These are phyloP conservation scores for Microcyclosporella mali DNA, from an alignment of 2,329 filamentous ascomycete species.

Conservation along the genomic window DNA sequence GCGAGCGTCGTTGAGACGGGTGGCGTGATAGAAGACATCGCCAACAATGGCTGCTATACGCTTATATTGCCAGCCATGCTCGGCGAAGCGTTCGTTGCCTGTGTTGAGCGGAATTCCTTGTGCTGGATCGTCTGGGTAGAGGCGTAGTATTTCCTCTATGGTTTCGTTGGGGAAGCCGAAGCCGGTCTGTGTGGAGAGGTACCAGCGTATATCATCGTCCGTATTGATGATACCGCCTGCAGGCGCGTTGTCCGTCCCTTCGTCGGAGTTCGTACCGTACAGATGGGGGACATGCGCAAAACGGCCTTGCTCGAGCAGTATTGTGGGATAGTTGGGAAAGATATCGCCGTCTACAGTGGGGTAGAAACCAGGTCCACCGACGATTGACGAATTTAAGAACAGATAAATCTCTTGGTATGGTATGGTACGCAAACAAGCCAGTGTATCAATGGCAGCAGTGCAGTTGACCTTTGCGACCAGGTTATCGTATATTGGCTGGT, in stretches of 20 bases:
- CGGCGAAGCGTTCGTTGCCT: conserved; percentile 32
- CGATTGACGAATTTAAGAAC: conserved; percentile 18
- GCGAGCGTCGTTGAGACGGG: conserved; percentile 48
- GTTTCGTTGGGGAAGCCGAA: conserved; percentile 17
- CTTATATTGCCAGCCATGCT: conserved; percentile 43
- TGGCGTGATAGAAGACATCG: conserved; percentile 52
- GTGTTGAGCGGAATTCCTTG: conserved; percentile 45
- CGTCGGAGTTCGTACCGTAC: conserved; percentile 59
- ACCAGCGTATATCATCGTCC: conserved; percentile 16
- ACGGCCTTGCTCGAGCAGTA: conserved; percentile 51
- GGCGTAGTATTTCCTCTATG: conserved; percentile 14
- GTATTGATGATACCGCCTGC: conserved; percentile 49
- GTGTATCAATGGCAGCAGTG: conserved; percentile 14
- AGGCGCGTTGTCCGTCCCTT: conserved; percentile 55
- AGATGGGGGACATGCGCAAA: conserved; percentile 58
- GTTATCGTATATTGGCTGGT: conserved; percentile 56
- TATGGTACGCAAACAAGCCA: conserved; percentile 56
- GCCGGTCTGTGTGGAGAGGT: conserved; percentile 14
- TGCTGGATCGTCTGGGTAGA: conserved; percentile 48
- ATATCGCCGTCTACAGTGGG: conserved; percentile 52
- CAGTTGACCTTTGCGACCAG: conserved; percentile 42
- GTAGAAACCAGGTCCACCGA: conserved; percentile 30
- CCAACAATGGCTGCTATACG: conserved; percentile 50
- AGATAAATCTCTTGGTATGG: conserved; percentile 22
- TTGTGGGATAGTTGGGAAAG: conserved; percentile 46